Conservation (phyloP, 257 asterid genomes). For the Thymus mandschuricus region DNA sequence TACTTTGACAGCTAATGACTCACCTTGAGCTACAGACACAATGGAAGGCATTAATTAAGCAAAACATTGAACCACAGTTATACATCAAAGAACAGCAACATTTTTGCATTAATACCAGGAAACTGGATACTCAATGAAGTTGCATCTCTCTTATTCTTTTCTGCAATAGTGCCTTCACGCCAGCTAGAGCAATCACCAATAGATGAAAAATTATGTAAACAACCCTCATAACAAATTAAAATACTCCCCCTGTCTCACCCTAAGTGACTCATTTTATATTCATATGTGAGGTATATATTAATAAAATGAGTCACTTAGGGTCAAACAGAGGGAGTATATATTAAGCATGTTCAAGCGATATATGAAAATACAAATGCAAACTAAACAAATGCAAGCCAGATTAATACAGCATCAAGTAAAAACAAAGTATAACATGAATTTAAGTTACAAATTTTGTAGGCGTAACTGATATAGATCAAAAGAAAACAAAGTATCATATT, state of each 20-base stretch:
- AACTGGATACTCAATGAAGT: constrained; percentile 62
- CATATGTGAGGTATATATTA: no score
- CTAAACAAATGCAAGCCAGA: neutral
- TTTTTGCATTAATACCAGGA: constrained; percentile 61
- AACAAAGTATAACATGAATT: constrained; percentile 13
- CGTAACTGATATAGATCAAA: constrained; percentile 13
- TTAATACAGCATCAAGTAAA: neutral
- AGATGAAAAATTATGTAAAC: constrained; percentile 24
- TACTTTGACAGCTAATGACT: constrained; percentile 57
- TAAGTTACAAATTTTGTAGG: neutral
- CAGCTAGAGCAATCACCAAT: constrained; percentile 62
- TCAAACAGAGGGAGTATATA: no score
- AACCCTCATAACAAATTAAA: constrained; percentile 2
- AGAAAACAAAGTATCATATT: neutral
- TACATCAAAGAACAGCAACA: constrained; percentile 28
- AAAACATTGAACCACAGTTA: constrained; percentile 7
- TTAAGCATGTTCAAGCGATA: constrained; percentile 13
- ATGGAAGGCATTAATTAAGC: constrained; percentile 24
- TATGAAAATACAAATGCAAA: constrained; percentile 4
- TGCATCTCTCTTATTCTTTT: constrained; percentile 69
- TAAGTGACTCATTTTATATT: no score
- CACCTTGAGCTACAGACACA: constrained; percentile 59
- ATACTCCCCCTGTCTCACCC: neutral
- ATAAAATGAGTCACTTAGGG: no score
- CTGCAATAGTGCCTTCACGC: constrained; percentile 88